A percentile compares a stretch with the other conserved stretches of the same genome.
These are phyloP conservation scores for Didymella lethalis DNA, from an alignment of 2,329 filamentous ascomycete species.

Conservation along the genomic window DNA sequence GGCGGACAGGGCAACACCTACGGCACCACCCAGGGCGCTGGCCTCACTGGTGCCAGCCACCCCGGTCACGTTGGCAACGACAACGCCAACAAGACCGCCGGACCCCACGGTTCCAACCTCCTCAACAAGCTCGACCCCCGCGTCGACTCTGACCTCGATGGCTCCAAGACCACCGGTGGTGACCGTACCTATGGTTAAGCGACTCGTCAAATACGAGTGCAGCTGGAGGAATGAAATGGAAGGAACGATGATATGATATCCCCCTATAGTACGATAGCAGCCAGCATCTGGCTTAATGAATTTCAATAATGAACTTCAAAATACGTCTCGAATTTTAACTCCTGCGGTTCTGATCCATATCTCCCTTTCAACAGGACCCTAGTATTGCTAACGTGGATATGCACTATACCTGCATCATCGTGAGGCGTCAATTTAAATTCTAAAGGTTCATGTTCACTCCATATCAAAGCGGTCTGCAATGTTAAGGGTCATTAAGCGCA, in stretches of 20 bases:
- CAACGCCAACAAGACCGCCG: conserved; percentile 44
- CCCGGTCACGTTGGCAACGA: conserved; percentile 27
- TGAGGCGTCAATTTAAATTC: no score
- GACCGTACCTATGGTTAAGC: conserved; percentile 37
- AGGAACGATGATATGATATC: conserved; percentile 24
- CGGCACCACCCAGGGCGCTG: conserved; percentile 22
- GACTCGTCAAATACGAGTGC: conserved; percentile 15
- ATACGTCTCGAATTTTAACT: no score
- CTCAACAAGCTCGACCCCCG: conserved; percentile 50
- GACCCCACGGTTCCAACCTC: conserved; percentile 46
- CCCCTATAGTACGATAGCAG: conserved; percentile 11
- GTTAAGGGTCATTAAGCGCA: no score
- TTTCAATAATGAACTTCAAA: conserved; percentile 13
- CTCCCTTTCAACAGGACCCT: no score
- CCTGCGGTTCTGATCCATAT: no score
- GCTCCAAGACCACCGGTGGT: conserved; percentile 41
- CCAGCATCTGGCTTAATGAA: conserved; percentile 21
- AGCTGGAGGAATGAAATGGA: conserved; percentile 14
- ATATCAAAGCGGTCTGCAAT: no score
- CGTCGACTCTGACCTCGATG: conserved; percentile 48
- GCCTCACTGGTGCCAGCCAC: conserved; percentile 23
- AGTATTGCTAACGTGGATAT: no score
- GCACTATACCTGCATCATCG: no score
- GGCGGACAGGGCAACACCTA: conserved; percentile 35
- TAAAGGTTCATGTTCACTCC: no score